phyloP scores from a whole-genome alignment of 176 grass and related monocot genomes.

The Oryza australiensis region DNA sequence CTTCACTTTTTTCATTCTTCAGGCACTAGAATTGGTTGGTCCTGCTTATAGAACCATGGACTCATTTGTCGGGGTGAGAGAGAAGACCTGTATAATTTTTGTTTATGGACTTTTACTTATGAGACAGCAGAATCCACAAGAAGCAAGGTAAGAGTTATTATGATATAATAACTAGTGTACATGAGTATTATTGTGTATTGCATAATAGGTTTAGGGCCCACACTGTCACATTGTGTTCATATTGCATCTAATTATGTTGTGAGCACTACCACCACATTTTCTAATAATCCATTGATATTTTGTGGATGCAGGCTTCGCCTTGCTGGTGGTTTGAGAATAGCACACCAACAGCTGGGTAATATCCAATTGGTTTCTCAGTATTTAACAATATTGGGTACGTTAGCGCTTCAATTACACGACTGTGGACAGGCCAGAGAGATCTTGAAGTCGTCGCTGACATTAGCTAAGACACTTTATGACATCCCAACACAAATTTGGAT shows the following conservation, averaged over 20 bases:
- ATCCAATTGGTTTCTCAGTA: constrained; percentile 99
- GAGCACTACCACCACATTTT: constrained; percentile 8
- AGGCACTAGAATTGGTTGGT: constrained; percentile 90
- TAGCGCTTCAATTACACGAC: constrained; percentile 93
- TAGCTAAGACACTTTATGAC: constrained; percentile 95
- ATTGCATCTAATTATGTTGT: not conserved
- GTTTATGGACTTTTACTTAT: constrained; percentile 93
- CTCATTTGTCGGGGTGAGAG: constrained; percentile 88
- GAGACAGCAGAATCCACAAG: constrained; percentile 94
- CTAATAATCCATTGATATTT: constrained; percentile 21
- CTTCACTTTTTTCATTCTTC: constrained; percentile 22
- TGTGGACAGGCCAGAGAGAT: constrained; percentile 91
- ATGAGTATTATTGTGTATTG: constrained; percentile 12
- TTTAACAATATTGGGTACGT: constrained; percentile 86
- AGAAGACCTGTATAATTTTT: constrained; percentile 97
- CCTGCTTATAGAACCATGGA: constrained; percentile 91
- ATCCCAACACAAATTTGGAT: constrained; percentile 98
- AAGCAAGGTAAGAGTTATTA: constrained; percentile 62
- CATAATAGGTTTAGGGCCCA: not conserved
- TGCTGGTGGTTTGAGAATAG: constrained; percentile 95
- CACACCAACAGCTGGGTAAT: constrained; percentile 95
- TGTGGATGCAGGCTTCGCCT: constrained; percentile 73
- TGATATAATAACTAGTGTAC: constrained; percentile 9
- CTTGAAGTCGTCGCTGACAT: constrained; percentile 87
- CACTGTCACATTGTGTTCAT: not conserved